A percentile compares a stretch with the other conserved stretches of the same genome.
These are phyloP conservation scores for Allium fistulosum DNA, from an alignment of 106 monocot species.

Conservation along the genomic window DNA sequence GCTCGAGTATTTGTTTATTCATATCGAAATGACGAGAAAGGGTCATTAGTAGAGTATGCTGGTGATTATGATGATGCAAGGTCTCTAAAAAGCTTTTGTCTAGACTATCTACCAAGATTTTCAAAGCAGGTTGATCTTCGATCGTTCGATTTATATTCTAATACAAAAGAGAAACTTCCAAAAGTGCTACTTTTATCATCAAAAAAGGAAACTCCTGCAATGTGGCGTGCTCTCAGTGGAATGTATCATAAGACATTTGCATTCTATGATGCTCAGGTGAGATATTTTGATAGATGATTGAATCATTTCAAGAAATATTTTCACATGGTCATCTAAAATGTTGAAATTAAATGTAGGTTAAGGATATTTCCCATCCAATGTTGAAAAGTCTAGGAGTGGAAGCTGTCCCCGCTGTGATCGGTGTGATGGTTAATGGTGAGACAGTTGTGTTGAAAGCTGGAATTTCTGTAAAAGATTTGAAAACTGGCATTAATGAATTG, in stretches of 20 bases:
- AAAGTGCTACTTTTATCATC: conserved; percentile 79
- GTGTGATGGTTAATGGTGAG: conserved; percentile 56
- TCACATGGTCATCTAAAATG: too few relatives aligned
- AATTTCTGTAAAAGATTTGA: conserved; percentile 72
- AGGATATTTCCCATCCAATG: conserved; percentile 48
- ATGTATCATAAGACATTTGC: conserved; percentile 54
- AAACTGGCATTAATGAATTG: conserved; percentile 64
- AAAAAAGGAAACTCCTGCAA: conserved; percentile 77
- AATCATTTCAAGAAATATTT: too few relatives aligned
- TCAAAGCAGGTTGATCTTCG: conserved; percentile 54
- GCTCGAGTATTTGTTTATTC: conserved; percentile 62
- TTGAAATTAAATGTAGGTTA: conserved; percentile 33
- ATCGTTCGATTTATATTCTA: conserved; percentile 44
- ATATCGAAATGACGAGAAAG: conserved; percentile 37
- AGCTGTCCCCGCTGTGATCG: conserved; percentile 68
- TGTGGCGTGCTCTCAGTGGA: conserved; percentile 89
- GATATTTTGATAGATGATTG: not conserved
- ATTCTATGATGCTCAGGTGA: conserved; percentile 86
- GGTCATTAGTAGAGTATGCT: conserved; percentile 60
- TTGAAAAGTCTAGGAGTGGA: conserved; percentile 62
- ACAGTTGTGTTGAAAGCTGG: conserved; percentile 45
- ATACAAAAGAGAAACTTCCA: conserved; percentile 35
- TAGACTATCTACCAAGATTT: conserved; percentile 68
- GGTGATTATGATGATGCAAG: conserved; percentile 46
- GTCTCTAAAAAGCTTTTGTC: conserved; percentile 69